These are phyloP conservation scores for Apiotrichum siamense DNA, from an alignment of 1,284 basidiomycete species.

Conservation along the genomic window DNA sequence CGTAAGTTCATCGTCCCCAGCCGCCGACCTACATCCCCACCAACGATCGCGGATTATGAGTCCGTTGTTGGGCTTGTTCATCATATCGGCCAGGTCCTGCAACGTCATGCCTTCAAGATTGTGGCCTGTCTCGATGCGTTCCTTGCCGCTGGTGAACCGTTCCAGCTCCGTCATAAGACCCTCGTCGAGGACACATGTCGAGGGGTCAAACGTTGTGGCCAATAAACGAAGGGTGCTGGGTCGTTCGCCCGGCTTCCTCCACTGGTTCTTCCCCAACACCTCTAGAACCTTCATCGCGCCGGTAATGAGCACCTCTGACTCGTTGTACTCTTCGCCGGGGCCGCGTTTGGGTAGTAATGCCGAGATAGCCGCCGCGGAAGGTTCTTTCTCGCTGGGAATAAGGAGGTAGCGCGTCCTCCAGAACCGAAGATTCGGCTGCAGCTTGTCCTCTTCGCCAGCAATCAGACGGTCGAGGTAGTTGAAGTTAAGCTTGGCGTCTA, in stretches of 20 bases:
- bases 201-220: conserved; percentile 74
- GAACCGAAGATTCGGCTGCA: conserved; percentile 75
- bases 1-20: neutral
- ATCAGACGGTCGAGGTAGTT: conserved; percentile 55
- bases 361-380: conserved; percentile 47
- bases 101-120: conserved; percentile 40
- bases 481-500: conserved; percentile 42
- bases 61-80: conserved; percentile 42
- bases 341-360: conserved; percentile 54
- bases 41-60: conserved; percentile 42
- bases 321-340: conserved; percentile 67
- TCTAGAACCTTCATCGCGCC: conserved; percentile 90
- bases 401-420: conserved; percentile 95
- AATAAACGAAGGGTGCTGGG: conserved; percentile 60
- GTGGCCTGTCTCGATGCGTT: conserved; percentile 27
- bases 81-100: conserved; percentile 36
- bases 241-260: conserved; percentile 60
- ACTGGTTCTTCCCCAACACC: conserved; percentile 72
- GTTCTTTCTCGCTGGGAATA: conserved; percentile 69
- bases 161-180: conserved; percentile 69
- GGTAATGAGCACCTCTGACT: conserved; percentile 78
- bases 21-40: conserved; percentile 36
- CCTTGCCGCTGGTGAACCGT: conserved; percentile 52
- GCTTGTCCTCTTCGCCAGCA: conserved; percentile 74
- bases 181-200: conserved; percentile 69